These are phyloP conservation scores for Lactarius indigo DNA, from an alignment of 768 basidiomycete genomes.

Conservation along the genomic window DNA sequence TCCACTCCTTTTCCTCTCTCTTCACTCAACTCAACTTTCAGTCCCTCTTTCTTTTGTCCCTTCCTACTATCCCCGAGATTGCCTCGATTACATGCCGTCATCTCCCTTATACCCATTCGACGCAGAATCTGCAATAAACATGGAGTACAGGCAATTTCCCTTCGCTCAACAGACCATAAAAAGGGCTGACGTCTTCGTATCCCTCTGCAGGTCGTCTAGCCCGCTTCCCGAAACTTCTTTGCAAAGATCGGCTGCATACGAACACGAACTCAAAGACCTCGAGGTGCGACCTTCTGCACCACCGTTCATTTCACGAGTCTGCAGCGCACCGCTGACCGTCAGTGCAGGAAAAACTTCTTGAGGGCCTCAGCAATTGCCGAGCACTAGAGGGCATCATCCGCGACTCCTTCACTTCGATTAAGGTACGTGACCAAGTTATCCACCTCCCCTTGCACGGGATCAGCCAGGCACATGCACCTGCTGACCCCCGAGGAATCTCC, in stretches of 20 bases:
- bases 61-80: neutral
- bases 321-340: neutral
- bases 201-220: neutral
- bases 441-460: neutral
- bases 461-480: slow-evolving; percentile 1
- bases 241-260: slow-evolving; percentile 13
- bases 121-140: neutral
- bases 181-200: neutral
- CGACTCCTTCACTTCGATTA: slow-evolving; percentile 57
- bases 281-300: slow-evolving; percentile 17
- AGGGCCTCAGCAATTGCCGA: slow-evolving; percentile 70
- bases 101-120: neutral
- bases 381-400: slow-evolving; percentile 68
- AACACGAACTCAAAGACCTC: slow-evolving; percentile 25
- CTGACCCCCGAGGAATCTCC: neutral
- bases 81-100: neutral
- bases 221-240: neutral
- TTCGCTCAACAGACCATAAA: neutral
- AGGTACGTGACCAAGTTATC: slow-evolving; percentile 43
- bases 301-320: neutral
- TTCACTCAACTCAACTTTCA: neutral
- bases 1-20: neutral
- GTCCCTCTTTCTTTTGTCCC: neutral
- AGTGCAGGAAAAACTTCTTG: slow-evolving; percentile 57
- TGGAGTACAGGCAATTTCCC: neutral